Percentiles rank a stretch among this genome's conserved stretches.
phyloP scores from a whole-genome alignment of 441 rosid species.

The Pelargonium citronellum region DNA sequence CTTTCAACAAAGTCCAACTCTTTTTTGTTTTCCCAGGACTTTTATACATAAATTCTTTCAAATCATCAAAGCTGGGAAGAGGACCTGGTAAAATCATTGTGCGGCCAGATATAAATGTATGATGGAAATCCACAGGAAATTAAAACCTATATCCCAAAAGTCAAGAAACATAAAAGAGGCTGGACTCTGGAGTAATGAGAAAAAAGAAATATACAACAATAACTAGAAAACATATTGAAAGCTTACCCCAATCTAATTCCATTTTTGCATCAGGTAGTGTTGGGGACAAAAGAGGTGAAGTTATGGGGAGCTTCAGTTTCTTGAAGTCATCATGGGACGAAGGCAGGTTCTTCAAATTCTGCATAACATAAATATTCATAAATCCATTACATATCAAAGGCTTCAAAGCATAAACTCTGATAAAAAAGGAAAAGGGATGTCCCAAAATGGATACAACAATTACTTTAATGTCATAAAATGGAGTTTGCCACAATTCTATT shows the following conservation, averaged over 20 bases:
- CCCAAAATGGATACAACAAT: conserved; percentile 10
- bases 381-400: conserved; percentile 1
- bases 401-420: conserved; percentile 9
- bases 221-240: conserved; percentile 10
- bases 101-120: neutral
- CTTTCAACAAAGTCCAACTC: conserved; percentile 45
- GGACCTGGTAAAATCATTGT: conserved; percentile 48
- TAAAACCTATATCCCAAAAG: neutral
- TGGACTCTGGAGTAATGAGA: neutral
- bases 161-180: neutral
- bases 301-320: conserved; percentile 39
- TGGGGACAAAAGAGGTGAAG: conserved; percentile 38
- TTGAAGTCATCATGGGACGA: conserved; percentile 49
- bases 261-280: conserved; percentile 32
- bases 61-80: conserved; percentile 52
- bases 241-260: conserved; percentile 68
- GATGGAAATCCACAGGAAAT: neutral
- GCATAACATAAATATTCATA: conserved; percentile 19
- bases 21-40: conserved; percentile 33
- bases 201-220: neutral
- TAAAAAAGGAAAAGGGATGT: neutral
- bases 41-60: conserved; percentile 51
- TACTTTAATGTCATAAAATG: conserved; percentile 72
- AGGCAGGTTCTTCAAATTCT: conserved; percentile 58
- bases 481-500: conserved; percentile 54